Evolutionary conservation across 257 asterid species (phyloP), one percentile per base, ranked within the genome.

Genomic region (Solanum ossicruentum): DNA sequence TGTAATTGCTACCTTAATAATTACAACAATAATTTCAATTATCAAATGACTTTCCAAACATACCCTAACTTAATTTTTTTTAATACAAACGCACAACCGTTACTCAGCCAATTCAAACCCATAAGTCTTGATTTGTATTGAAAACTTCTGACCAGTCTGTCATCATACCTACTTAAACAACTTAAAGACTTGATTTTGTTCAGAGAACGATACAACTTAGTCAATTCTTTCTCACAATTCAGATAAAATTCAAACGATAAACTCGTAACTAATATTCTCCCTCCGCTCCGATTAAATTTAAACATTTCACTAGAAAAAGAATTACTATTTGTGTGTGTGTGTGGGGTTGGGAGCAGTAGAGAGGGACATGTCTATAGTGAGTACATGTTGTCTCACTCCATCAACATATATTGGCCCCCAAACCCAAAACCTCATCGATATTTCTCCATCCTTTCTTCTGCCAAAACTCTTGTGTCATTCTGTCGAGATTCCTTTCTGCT

Each of bases 341-440:
- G 16, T 18, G 49, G 21, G 78, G 26, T 39, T 70, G 52, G 78
- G 21, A 73, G 23, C 12, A 47, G 21, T 2, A 3, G 81, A 73
- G 81, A 77, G 82, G 82, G 82, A 77, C 82, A 15, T 77, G 11
- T 23, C 82, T 51, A 16, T 51, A 26, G 39, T 36, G 63, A 51
- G 63, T 77, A 51, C 82, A 77, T 77, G 61, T 51, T 77, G 82
- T 77, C 82, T 77, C 82, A 77, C 82, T 77, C 82, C 51, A 77
- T 77, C 61, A 51, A 77, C 82, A 77, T 2, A 67, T 45, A 73
- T 73, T 77, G 81, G 82, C 82, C 82, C 81, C 57, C 43, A 18
- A 71, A 36, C 47, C 75, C 51, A 4, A 61, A 20, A 20, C 67
- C 32, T 5, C 78, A 69, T 69, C 4, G 82, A 77, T 77, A 77